Evolutionary conservation across 208 protist species (phyloP).

Genomic region (Leishmania braziliensis): DNA sequence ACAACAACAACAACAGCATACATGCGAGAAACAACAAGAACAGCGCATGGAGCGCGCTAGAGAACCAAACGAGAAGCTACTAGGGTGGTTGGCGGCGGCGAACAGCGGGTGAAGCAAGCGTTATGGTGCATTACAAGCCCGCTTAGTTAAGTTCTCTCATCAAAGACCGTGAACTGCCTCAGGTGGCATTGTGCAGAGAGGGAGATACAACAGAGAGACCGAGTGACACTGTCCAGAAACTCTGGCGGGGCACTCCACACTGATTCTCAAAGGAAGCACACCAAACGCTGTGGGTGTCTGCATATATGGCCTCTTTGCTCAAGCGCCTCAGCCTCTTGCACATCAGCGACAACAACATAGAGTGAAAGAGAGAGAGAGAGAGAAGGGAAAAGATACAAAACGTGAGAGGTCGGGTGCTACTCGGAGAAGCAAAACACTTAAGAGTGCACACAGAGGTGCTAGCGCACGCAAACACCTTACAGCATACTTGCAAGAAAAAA

Average conservation of each 20-base stretch:
- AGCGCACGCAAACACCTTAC: not conserved
- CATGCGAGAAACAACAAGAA: not conserved
- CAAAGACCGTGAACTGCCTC: not conserved
- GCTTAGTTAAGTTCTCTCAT: not conserved
- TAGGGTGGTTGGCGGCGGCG: not conserved
- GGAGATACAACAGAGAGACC: not conserved
- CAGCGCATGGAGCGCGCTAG: not conserved
- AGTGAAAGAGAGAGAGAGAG: constrained; percentile 5
- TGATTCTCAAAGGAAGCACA: not conserved
- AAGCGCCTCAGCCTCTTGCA: not conserved
- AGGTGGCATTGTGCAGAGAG: not conserved
- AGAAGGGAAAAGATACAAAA: not conserved
- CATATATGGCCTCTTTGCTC: not conserved
- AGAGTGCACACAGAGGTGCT: not conserved
- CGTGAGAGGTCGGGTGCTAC: not conserved
- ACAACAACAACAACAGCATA: not conserved
- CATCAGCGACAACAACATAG: not conserved
- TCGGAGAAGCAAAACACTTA: constrained; percentile 4
- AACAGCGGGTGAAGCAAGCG: not conserved
- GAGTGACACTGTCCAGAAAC: not conserved
- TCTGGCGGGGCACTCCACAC: not conserved
- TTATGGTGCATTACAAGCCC: not conserved
- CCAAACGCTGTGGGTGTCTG: not conserved
- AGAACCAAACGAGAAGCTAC: not conserved
- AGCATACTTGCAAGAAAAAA: not conserved